Evolutionary conservation across 2,329 filamentous ascomycete genomes (phyloP).

Genomic region (Paracoccidioides lutzii): DNA sequence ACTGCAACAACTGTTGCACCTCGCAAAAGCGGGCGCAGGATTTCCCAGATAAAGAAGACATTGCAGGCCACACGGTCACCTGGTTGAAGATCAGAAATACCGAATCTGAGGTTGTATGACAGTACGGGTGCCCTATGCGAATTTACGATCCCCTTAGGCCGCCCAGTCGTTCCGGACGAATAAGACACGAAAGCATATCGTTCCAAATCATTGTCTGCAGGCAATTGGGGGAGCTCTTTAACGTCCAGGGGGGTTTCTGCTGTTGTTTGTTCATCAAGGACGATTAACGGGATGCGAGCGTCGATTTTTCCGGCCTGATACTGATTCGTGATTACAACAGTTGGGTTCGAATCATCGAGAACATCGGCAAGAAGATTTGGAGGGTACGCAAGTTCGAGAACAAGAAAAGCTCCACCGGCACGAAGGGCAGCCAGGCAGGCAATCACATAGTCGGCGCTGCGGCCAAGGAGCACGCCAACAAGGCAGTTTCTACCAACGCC

Average conservation of each 20-base stretch:
- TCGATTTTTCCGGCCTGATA: conserved; percentile 55
- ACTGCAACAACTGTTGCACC: conserved; percentile 65
- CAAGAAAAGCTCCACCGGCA: conserved; percentile 67
- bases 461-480: conserved; percentile 62
- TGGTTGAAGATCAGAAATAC: conserved; percentile 52
- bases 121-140: conserved; percentile 60
- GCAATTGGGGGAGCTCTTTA: conserved; percentile 34
- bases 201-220: conserved; percentile 56
- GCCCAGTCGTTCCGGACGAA: conserved; percentile 64
- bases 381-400: conserved; percentile 68
- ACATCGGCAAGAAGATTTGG: conserved; percentile 61
- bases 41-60: conserved; percentile 81
- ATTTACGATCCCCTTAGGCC: conserved; percentile 72
- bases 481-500: conserved; percentile 61
- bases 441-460: conserved; percentile 67
- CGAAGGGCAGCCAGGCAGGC: conserved; percentile 64
- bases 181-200: conserved; percentile 69
- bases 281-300: conserved; percentile 46
- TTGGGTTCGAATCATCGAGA: conserved; percentile 59
- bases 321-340: conserved; percentile 55
- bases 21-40: conserved; percentile 59
- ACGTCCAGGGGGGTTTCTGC: background rate
- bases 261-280: conserved; percentile 41
- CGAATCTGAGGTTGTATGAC: conserved; percentile 62
- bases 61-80: conserved; percentile 76